These are phyloP conservation scores for Lactarius deliciosus DNA, from an alignment of 768 basidiomycete genomes.

Conservation along the genomic window DNA sequence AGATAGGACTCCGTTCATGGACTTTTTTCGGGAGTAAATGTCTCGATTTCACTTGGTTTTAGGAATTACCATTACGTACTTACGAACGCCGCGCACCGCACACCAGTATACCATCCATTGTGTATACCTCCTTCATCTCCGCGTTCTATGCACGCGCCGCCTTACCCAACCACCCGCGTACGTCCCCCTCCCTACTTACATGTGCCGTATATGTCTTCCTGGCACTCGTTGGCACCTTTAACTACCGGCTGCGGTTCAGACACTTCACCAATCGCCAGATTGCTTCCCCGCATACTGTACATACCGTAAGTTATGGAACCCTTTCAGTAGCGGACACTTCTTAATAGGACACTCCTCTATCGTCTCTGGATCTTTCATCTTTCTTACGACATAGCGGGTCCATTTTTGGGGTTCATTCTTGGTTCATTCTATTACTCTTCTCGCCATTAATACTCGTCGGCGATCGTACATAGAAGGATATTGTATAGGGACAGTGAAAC, in stretches of 20 bases:
- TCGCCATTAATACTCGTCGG: not conserved
- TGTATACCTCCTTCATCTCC: constrained; percentile 22
- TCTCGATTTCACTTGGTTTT: constrained; percentile 14
- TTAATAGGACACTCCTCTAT: constrained; percentile 14
- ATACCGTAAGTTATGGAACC: constrained; percentile 9
- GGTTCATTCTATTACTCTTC: not conserved
- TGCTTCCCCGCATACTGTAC: constrained; percentile 10
- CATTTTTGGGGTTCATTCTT: not conserved
- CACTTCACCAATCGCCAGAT: not conserved
- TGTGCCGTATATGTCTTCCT: not conserved
- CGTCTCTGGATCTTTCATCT: constrained; percentile 24
- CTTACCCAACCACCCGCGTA: not conserved
- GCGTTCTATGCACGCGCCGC: constrained; percentile 4
- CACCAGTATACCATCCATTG: constrained; percentile 19
- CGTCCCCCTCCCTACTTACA: not conserved
- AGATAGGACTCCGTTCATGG: constrained; percentile 14
- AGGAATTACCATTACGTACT: constrained; percentile 23
- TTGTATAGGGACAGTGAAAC: constrained; percentile 1
- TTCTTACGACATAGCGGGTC: constrained; percentile 23
- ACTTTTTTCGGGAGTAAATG: constrained; percentile 16
- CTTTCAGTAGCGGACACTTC: constrained; percentile 9
- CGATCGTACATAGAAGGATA: not conserved
- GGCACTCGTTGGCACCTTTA: not conserved
- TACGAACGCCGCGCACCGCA: constrained; percentile 8
- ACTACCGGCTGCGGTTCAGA: constrained; percentile 4